Base-by-base conservation (phyloP, 2,329 filamentous ascomycete genomes). In the Clarireedia sp. region DNA sequence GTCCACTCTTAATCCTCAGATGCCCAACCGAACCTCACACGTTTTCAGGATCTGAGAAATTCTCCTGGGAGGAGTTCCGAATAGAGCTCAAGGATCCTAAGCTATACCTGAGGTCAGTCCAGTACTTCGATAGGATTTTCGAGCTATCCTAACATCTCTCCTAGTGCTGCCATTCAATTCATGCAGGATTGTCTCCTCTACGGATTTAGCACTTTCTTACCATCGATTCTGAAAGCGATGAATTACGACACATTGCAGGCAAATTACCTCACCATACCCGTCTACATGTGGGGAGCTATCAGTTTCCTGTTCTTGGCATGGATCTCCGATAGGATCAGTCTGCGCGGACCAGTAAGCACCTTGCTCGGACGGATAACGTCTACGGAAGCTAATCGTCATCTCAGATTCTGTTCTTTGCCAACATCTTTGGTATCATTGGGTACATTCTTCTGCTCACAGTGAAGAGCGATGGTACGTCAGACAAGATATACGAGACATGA, bases 191-290 rank as follows among this genome's bases (percentile, higher is more conserved):
- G 62, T 23, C 47, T 57, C 29, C 49, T 57, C 16, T 81, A 79
- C 62, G 79, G 78, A n/a, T 81, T 82, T 65, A 76, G 73, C 59
- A 81, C 78, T 9, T 82, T 82, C 63, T 67, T 81, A 3, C 80
- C 80, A 2, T 75, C 75, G 1, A 82, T 83, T 59, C 70, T 82
- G 48, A 70, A 73, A 43, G 71, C 70, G 33, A 75, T 81, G 66
- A 77, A 78, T 2, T 81, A 78, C 61, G 66, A 70, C 38, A 72
- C 71, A n/a, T 68, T 80, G 19, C 69, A 76, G 60, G 74, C 75
- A 10, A 77, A 82, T 55, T 74, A 77, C 37, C 68, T 82, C 36
- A 81, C 78, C 3, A 76, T 82, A 1, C 79, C 79, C 0, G 77
- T 81, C n/a, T 82, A 79, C 60, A 64, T 79, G 14, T 74, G 74